phyloP scores from a whole-genome alignment of 257 asterid genomes.

The Marsdenia floribunda region DNA sequence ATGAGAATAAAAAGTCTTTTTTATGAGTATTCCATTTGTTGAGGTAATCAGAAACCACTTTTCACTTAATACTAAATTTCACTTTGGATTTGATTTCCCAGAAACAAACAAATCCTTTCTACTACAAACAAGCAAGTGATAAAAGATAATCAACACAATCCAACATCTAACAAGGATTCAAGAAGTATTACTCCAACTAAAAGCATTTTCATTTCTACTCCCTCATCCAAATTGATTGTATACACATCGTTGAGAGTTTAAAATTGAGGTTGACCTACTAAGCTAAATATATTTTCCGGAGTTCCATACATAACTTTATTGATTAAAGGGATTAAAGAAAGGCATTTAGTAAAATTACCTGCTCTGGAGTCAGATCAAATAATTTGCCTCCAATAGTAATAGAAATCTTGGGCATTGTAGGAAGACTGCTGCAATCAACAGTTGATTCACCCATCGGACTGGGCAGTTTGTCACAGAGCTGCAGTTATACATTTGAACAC shows the following conservation, averaged over 20 bases:
- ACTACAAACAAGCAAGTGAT: background rate
- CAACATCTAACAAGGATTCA: background rate
- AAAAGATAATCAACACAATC: background rate
- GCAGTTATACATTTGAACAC: slow-evolving; percentile 15
- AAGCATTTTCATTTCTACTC: background rate
- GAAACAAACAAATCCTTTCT: background rate
- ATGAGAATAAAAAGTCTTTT: background rate
- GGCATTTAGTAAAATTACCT: slow-evolving; percentile 34
- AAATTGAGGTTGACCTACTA: background rate
- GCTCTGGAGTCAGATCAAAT: slow-evolving; percentile 61
- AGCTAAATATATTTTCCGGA: too few species aligned
- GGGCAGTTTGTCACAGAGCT: slow-evolving; percentile 87
- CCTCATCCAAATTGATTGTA: too few species aligned
- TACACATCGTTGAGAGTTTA: too few species aligned
- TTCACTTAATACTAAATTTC: background rate
- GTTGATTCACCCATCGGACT: slow-evolving; percentile 87
- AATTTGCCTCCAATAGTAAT: slow-evolving; percentile 58
- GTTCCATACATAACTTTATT: background rate
- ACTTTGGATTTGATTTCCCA: too few species aligned
- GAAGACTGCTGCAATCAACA: slow-evolving; percentile 56
- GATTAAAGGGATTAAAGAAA: background rate
- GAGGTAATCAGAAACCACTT: background rate
- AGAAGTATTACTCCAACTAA: background rate
- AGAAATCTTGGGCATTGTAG: slow-evolving; percentile 63
- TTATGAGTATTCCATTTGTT: background rate